phyloP scores from a whole-genome alignment of 1,284 basidiomycete genomes.

The Wolfiporia cocos region DNA sequence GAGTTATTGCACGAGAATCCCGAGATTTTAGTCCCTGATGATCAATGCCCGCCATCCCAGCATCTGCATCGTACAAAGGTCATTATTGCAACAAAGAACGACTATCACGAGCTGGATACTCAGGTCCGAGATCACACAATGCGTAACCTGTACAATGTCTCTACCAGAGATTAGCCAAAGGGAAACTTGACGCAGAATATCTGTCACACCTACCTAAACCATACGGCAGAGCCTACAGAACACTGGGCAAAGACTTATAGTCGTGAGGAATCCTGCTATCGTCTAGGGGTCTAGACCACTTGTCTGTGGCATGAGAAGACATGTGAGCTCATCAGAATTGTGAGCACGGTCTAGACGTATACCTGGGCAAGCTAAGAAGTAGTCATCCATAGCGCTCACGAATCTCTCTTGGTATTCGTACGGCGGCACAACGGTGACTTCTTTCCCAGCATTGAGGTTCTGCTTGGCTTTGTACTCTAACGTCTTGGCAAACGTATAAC shows the following conservation, averaged over 20 bases:
- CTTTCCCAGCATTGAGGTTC: conserved; percentile 55
- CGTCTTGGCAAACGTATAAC: conserved; percentile 73
- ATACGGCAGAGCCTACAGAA: too few relatives aligned
- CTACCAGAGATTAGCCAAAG: too few relatives aligned
- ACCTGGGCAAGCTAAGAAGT: conserved; percentile 71
- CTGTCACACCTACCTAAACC: too few relatives aligned
- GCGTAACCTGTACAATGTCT: too few relatives aligned
- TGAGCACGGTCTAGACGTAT: conserved; percentile 13
- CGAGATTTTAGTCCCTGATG: too few relatives aligned
- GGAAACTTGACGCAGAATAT: too few relatives aligned
- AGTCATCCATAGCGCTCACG: conserved; percentile 57
- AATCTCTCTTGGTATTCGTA: conserved; percentile 68
- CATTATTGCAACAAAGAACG: too few relatives aligned
- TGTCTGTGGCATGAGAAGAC: conserved; percentile 19
- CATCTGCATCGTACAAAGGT: too few relatives aligned
- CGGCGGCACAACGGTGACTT: conserved; percentile 68
- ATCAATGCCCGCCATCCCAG: too few relatives aligned
- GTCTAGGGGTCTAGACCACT: conserved; percentile 31
- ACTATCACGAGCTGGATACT: too few relatives aligned
- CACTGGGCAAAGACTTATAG: conserved; percentile 23
- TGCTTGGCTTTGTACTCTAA: conserved; percentile 76
- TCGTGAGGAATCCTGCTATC: conserved; percentile 23
- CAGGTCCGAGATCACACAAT: too few relatives aligned
- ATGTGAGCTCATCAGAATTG: background rate
- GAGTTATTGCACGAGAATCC: too few relatives aligned